These are phyloP conservation scores for Cucumis cinereus DNA, from an alignment of 306 rosid species.

Conservation along the genomic window DNA sequence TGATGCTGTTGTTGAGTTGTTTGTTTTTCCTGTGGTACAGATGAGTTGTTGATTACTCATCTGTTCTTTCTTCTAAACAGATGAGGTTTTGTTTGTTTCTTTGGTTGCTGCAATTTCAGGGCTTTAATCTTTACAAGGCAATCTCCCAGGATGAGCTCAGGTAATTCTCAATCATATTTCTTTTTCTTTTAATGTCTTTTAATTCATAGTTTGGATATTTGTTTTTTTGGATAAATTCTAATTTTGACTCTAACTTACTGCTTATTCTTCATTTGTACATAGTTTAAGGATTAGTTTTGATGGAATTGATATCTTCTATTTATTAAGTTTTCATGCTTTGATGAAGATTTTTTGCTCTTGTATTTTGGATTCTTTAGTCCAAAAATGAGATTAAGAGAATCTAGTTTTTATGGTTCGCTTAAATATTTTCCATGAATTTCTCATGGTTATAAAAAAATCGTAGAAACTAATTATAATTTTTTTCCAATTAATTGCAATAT, in stretches of 20 bases:
- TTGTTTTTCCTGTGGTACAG: not conserved
- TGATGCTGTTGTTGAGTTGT: not conserved
- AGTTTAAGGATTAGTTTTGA: not conserved
- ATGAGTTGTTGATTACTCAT: not conserved
- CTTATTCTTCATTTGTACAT: not conserved
- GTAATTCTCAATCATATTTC: not conserved
- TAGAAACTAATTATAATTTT: no score
- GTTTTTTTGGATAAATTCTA: not conserved
- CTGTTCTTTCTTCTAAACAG: not conserved
- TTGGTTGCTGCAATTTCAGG: slow-evolving; percentile 1
- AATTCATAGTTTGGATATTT: not conserved
- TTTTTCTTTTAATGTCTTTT: not conserved
- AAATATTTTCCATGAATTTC: no score
- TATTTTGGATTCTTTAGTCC: not conserved
- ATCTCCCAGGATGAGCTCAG: not conserved
- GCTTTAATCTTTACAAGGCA: not conserved
- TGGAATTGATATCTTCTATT: not conserved
- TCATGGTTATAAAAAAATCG: no score
- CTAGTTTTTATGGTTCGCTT: no score
- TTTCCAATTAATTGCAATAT: no score
- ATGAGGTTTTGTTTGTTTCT: not conserved
- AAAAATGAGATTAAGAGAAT: no score
- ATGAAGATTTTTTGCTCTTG: not conserved
- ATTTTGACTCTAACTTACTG: not conserved
- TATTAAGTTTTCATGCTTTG: no score